Evolutionary conservation across 805 yeast genomes (phyloP).

Genomic region (Yarrowia sp.): DNA sequence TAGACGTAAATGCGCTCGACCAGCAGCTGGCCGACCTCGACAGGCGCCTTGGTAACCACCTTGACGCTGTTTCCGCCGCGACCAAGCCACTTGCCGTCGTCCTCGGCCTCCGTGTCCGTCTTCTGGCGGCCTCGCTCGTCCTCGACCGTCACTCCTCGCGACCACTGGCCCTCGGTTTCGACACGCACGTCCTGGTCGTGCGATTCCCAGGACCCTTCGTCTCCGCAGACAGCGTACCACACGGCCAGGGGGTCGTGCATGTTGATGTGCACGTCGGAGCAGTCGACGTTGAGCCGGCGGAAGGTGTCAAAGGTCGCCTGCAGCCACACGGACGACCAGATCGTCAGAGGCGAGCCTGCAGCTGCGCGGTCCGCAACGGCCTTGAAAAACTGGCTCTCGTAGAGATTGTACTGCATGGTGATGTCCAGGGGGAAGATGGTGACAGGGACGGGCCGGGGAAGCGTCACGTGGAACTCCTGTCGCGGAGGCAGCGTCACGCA

Average conservation of each 20-base stretch:
- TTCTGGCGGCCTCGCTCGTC: slow-evolving; percentile 39
- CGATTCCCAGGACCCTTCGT: slow-evolving; percentile 30
- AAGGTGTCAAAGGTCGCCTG: slow-evolving; percentile 34
- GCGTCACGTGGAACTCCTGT: slow-evolving; percentile 30
- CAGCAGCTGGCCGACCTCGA: neutral
- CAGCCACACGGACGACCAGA: slow-evolving; percentile 42
- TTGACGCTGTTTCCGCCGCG: slow-evolving; percentile 7
- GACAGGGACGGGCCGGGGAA: slow-evolving; percentile 35
- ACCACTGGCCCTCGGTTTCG: slow-evolving; percentile 43
- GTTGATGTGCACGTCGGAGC: slow-evolving; percentile 31
- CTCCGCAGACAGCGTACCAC: slow-evolving; percentile 36
- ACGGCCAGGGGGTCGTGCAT: slow-evolving; percentile 45
- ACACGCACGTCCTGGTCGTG: slow-evolving; percentile 40
- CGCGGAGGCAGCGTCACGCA: slow-evolving; percentile 36
- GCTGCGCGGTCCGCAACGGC: slow-evolving; percentile 14
- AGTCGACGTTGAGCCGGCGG: slow-evolving; percentile 32
- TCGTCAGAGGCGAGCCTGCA: slow-evolving; percentile 36
- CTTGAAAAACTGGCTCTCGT: slow-evolving; percentile 28
- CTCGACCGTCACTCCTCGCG: slow-evolving; percentile 40
- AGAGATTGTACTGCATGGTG: slow-evolving; percentile 38
- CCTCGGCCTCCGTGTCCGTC: slow-evolving; percentile 27
- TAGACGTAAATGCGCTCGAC: slow-evolving; percentile 13
- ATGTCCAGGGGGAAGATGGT: slow-evolving; percentile 43
- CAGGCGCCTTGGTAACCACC: slow-evolving; percentile 23
- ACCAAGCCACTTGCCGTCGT: slow-evolving; percentile 29